Conservation (phyloP, 1,284 basidiomycete genomes). For the Ganoderma boninense region DNA sequence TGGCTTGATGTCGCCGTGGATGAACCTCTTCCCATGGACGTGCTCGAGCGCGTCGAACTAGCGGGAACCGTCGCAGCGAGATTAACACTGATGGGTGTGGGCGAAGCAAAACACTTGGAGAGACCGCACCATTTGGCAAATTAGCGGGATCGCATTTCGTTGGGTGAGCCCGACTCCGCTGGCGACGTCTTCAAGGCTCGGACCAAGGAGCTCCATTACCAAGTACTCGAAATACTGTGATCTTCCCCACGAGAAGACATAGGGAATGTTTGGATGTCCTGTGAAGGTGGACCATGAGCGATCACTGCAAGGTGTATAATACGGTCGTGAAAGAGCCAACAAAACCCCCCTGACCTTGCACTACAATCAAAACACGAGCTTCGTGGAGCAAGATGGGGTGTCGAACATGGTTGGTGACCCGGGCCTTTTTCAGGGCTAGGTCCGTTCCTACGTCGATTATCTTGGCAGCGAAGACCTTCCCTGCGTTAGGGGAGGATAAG, state of each 20-base stretch:
- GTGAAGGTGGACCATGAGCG: neutral
- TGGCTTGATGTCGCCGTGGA: constrained; percentile 3
- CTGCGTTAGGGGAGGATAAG: neutral
- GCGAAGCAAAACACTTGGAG: neutral
- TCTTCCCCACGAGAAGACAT: neutral
- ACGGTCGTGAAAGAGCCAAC: neutral
- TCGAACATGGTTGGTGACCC: neutral
- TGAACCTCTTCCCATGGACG: neutral
- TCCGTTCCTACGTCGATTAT: neutral
- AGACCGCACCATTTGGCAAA: neutral
- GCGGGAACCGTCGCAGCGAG: neutral
- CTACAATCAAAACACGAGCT: neutral
- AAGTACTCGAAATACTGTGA: neutral
- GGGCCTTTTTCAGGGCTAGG: neutral
- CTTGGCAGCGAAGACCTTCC: neutral
- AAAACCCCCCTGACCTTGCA: neutral
- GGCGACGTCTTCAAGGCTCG: neutral
- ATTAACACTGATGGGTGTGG: neutral
- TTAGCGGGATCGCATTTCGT: neutral
- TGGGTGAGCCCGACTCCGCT: neutral
- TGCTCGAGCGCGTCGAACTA: neutral
- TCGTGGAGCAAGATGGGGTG: neutral
- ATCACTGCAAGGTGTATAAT: neutral
- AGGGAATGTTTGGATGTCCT: neutral
- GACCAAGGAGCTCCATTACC: neutral